Evolutionary conservation across 192 early-diverging fungal species (phyloP), one percentile per base, ranked within the genome.

Genomic region (Backusella liffmaniae): DNA sequence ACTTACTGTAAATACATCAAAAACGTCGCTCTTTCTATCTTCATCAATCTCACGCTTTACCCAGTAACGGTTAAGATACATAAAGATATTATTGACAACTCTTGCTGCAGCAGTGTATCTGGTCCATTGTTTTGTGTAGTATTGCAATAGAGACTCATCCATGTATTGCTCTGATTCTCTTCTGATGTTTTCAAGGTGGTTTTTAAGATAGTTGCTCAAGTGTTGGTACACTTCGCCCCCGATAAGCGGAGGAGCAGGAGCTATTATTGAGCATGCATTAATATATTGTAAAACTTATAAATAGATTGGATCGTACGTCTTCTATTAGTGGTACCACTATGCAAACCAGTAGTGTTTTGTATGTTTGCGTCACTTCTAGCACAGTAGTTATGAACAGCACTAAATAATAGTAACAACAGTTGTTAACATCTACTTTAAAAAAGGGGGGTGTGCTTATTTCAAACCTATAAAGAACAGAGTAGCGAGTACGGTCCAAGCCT

Each of bases 51-150:
- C 95, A 77, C 98, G 88, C 83, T 94, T 96, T 53, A 98, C 94
- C 98, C 98, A 99, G 82, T 96, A 94, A 41, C 96, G 91, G 84
- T 99, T 99, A 66, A 99, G 87, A 81, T 99, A 99, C 15, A 86
- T 85, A 77, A 98, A 98, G 66, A 97, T 87, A 79, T 98, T 94
- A 82, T 98, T 90, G 66, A 98, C 91, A 75, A 89, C 91, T 67
- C 87, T 88, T 23, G 94, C 89, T 5, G 95, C 93, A n/a, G 88
- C 86, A 13, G 95, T 97, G 79, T 93, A 99, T 79, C 93, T 89
- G 46, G 84, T 84, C 98, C 98, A 99, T 80, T 97, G 90, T 56
- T 83, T 85, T 66, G 93, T 95, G 83, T 99, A 99, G 76, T 91
- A 98, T 13, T 85, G 85, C 70, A 99, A 86, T 68, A 99, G 87